These are phyloP conservation scores for Aotearoamyces nothofagi DNA, from an alignment of 2,329 filamentous ascomycete genomes.

Conservation along the genomic window DNA sequence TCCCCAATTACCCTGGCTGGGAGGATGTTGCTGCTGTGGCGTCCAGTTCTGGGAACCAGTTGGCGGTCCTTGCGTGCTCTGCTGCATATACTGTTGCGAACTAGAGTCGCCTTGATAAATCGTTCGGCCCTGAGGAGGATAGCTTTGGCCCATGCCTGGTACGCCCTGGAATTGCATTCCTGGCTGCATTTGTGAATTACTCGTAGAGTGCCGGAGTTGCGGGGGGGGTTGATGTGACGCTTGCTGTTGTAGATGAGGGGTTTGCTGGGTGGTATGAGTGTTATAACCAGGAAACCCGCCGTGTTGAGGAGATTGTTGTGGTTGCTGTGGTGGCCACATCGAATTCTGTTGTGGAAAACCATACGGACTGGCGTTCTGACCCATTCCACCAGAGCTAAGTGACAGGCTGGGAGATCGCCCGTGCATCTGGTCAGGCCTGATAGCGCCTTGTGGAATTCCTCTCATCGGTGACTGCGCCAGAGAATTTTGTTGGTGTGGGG, in stretches of 20 bases:
- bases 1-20: conserved; percentile 14
- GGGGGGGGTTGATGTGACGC: conserved; percentile 40
- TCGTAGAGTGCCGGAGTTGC: conserved; percentile 41
- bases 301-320: conserved; percentile 46
- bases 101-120: conserved; percentile 49
- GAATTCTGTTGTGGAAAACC: conserved; percentile 45
- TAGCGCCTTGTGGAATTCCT: conserved; percentile 44
- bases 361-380: conserved; percentile 31
- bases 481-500: conserved; percentile 56
- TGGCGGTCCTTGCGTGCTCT: conserved; percentile 27
- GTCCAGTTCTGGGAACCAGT: conserved; percentile 18
- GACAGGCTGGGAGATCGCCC: conserved; percentile 48
- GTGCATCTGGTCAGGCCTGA: conserved; percentile 45
- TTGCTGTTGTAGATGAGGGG: conserved; percentile 22
- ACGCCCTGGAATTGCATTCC: conserved; percentile 48
- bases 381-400: conserved; percentile 36
- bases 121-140: conserved; percentile 36
- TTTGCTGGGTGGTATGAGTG: conserved; percentile 27
- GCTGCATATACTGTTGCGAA: conserved; percentile 52
- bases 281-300: conserved; percentile 35
- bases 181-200: conserved; percentile 38
- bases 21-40: conserved; percentile 14
- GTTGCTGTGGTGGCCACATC: conserved; percentile 48
- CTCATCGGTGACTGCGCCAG: conserved; percentile 62
- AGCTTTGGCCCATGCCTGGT: conserved; percentile 43